A percentile compares a stretch with the other conserved stretches of the same genome.
These are phyloP conservation scores for Acanthamoeba lenticulata DNA, from an alignment of 208 protist genomes.

Conservation along the genomic window DNA sequence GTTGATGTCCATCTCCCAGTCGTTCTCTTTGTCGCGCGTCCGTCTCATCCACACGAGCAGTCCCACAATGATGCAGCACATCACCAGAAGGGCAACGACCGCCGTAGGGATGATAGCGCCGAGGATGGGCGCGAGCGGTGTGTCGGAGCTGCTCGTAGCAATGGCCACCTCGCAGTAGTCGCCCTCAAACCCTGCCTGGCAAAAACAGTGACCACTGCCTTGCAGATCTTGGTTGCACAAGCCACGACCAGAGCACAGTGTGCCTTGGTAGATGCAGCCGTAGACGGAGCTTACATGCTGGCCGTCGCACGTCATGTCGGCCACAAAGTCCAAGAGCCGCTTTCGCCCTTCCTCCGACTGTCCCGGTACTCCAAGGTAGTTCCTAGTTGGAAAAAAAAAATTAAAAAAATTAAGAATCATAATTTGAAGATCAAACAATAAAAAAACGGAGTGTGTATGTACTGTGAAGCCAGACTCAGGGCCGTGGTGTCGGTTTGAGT, in stretches of 20 bases:
- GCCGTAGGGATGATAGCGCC: background rate
- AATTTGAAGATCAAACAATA: too few relatives aligned
- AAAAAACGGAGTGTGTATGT: background rate
- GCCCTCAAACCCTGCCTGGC: background rate
- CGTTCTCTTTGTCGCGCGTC: background rate
- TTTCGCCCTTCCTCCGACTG: background rate
- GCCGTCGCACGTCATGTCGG: background rate
- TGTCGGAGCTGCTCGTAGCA: background rate
- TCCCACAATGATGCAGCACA: background rate
- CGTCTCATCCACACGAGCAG: background rate
- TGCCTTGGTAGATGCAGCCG: background rate
- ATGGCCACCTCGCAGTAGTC: background rate
- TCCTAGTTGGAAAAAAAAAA: background rate
- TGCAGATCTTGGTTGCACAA: background rate
- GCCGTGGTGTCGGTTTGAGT: background rate
- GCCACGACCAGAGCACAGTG: background rate
- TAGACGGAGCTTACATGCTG: conserved; percentile 22
- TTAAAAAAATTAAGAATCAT: background rate
- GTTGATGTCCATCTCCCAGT: conserved; percentile 36
- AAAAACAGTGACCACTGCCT: background rate
- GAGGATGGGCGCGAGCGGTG: background rate
- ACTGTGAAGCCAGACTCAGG: background rate
- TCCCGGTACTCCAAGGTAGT: background rate
- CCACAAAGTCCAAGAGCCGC: background rate
- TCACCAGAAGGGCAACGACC: background rate